Base-by-base conservation (phyloP, 129 eudicot species). In the Helichrysum umbraculigerum region DNA sequence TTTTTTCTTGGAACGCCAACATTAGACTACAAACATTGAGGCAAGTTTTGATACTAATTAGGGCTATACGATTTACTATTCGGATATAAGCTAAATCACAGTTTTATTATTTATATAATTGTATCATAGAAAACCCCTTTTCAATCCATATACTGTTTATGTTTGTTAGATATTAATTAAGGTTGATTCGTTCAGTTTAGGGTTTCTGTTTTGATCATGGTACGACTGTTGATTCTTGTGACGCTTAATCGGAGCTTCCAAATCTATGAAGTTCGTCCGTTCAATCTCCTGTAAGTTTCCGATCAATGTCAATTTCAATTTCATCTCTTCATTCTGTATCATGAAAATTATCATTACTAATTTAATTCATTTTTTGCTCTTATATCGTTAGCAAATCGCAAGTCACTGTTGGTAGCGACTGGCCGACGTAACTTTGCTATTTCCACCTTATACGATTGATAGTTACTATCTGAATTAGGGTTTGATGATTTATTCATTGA, bases 231-330 rank as follows among this genome's bases (percentile, higher is more conserved):
- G n/a, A n/a, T n/a, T n/a, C 14, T 65, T 22, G 30, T 74, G 63
- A 73, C 41, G 59, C n/a, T 54, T 34, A 60, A 63, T 42, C 82
- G 30, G 30, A 57, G 17, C 51, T 29, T 44, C 35, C 50, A 54
- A 79, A 79, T 68, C 83, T 19, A 90, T 90, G 96, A 87, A 80
- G 85, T 71, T 90, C 62, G 88, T 90, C 79, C 92, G 83, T 62
- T 28, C 83, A 16, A 25, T 90, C 70, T 78, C 87, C 70, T 92
- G 92, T 90, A 78, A 56, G 62, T 66, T 70, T 67, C 29, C 41
- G 64, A 37, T 58, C 72, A 35, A 17, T 11, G 16, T n/a, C n/a
- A n/a, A n/a, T n/a, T n/a, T 60, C 66, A 64, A 25, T 77, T 47
- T 15, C n/a, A 20, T 7, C 4, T 44, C 32, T 3, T 51, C 42